Evolutionary conservation across 2,329 filamentous ascomycete species (phyloP).

Genomic region (Fusarium sp.): DNA sequence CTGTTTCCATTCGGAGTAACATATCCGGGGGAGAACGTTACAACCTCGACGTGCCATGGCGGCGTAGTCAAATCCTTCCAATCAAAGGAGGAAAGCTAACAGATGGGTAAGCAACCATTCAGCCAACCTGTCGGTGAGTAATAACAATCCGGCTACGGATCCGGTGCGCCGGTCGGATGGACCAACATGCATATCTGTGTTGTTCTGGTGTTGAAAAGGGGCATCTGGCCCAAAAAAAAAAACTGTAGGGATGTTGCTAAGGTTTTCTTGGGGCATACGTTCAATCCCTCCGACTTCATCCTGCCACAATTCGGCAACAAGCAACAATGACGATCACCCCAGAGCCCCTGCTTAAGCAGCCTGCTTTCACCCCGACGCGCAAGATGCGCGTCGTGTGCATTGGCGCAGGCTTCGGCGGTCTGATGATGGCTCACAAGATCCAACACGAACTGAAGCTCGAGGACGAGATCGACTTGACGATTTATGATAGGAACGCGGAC

Average conservation of each 20-base stretch:
- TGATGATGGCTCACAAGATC: background rate
- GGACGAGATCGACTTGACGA: background rate
- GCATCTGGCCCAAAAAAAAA: background rate
- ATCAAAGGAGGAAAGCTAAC: background rate
- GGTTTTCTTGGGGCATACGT: background rate
- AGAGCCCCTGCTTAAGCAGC: background rate
- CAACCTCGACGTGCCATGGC: background rate
- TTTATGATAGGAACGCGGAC: background rate
- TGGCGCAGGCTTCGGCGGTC: background rate
- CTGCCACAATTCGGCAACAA: background rate
- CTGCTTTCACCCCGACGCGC: background rate
- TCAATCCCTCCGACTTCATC: background rate
- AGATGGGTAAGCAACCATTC: background rate
- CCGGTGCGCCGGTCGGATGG: background rate
- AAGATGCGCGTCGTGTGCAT: background rate
- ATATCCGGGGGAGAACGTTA: background rate
- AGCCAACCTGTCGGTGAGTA: background rate
- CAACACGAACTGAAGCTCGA: background rate
- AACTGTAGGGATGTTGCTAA: background rate
- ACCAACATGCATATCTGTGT: background rate
- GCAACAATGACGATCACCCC: background rate
- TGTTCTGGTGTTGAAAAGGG: background rate
- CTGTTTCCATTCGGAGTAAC: background rate
- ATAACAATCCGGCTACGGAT: background rate
- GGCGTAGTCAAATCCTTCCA: background rate